Evolutionary conservation across 139 green algal genomes (phyloP).

Genomic region (Ulvella scutata): DNA sequence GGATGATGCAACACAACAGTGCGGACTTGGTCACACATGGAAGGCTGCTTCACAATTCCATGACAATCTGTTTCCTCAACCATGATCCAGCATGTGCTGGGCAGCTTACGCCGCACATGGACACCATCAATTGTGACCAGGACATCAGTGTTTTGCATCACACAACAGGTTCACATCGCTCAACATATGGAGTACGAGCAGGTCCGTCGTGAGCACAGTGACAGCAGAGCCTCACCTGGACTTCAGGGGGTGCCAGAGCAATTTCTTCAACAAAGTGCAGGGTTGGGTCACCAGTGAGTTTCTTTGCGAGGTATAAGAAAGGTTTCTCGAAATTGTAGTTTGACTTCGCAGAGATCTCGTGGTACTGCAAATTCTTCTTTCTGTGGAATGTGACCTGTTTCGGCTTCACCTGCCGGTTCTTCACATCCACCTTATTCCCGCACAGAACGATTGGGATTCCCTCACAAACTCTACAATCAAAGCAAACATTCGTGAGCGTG

Average conservation of each 20-base stretch:
- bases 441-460: slow-evolving; percentile 99
- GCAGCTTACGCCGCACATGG: no score
- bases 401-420: slow-evolving; percentile 99
- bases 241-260: slow-evolving; percentile 88
- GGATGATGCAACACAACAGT: no score
- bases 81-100: no score
- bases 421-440: slow-evolving; percentile 99
- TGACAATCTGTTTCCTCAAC: no score
- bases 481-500: not conserved
- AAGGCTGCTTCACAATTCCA: no score
- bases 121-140: no score
- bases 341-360: slow-evolving; percentile 97
- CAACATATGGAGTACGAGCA: no score
- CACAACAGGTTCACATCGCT: no score
- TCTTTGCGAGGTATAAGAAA: slow-evolving; percentile 97
- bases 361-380: slow-evolving; percentile 99
- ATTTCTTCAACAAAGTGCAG: slow-evolving; percentile 50
- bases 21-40: no score
- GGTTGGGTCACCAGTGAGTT: slow-evolving; percentile 64
- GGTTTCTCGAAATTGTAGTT: slow-evolving; percentile 99
- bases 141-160: no score
- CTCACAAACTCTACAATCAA: slow-evolving; percentile 75
- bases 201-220: not conserved
- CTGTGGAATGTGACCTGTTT: slow-evolving; percentile 93
- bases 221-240: slow-evolving; percentile 34